A percentile compares a stretch with the other conserved stretches of the same genome.
Evolutionary conservation across 495 filamentous ascomycete species (phyloP).

Genomic region (Daldinia caldariorum): DNA sequence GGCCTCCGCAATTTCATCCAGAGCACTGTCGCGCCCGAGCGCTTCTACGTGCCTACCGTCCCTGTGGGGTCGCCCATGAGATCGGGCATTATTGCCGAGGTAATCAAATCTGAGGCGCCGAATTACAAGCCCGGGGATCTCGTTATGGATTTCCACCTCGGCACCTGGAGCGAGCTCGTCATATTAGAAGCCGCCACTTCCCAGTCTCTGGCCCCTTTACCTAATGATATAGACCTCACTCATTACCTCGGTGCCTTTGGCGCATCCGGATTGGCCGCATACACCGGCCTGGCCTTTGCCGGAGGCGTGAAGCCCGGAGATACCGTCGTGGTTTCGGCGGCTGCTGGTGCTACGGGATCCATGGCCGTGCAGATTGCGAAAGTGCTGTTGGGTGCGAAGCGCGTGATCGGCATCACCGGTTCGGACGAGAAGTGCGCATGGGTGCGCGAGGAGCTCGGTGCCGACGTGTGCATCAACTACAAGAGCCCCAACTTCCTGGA

Average conservation of each 20-base stretch:
- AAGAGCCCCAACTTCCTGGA: slow-evolving; percentile 59
- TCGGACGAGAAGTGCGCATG: slow-evolving; percentile 65
- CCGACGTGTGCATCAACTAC: slow-evolving; percentile 68
- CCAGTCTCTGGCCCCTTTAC: slow-evolving; percentile 46
- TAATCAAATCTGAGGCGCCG: slow-evolving; percentile 51
- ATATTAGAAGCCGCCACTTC: slow-evolving; percentile 51
- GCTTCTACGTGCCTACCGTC: slow-evolving; percentile 68
- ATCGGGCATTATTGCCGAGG: slow-evolving; percentile 63
- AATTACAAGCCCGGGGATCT: slow-evolving; percentile 50
- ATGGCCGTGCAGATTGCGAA: slow-evolving; percentile 71
- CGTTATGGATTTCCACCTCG: slow-evolving; percentile 50
- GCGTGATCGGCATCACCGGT: slow-evolving; percentile 66
- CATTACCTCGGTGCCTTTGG: slow-evolving; percentile 64
- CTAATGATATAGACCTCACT: slow-evolving; percentile 51
- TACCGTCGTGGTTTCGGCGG: slow-evolving; percentile 35
- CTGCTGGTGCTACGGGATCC: slow-evolving; percentile 69
- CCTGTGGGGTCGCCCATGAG: slow-evolving; percentile 65
- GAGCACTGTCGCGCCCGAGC: slow-evolving; percentile 52
- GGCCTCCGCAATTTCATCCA: slow-evolving; percentile 72
- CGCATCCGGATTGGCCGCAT: slow-evolving; percentile 61
- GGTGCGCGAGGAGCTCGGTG: slow-evolving; percentile 62
- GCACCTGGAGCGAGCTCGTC: slow-evolving; percentile 62
- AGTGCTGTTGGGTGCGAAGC: slow-evolving; percentile 62
- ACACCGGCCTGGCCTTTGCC: slow-evolving; percentile 61
- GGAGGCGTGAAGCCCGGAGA: slow-evolving; percentile 54